Evolutionary conservation across 306 rosid genomes (phyloP), one percentile per base, ranked within the genome.

Genomic region (Cucurbita argyrosperma): DNA sequence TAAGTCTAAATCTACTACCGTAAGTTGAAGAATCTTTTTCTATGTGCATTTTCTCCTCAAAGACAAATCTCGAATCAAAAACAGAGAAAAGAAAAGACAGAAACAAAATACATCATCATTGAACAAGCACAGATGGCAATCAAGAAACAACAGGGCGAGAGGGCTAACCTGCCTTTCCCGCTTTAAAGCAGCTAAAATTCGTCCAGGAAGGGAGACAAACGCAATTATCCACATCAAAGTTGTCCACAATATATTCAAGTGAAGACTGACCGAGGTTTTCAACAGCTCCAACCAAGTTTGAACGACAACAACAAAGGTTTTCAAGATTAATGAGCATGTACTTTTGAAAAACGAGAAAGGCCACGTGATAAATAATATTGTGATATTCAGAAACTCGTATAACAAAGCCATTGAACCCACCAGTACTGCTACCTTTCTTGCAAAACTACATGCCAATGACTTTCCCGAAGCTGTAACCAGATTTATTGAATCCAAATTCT

Each of bases 151-250:
- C 14, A 26, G 50, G 4, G 26, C 43, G 0, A 23, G 19, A 11
- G 16, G 15, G 45, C 59, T 61, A 57, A 91, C 99, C 91, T 85
- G 87, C 58, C 77, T 85, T 71, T 89, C 96, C 74, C 90, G 86
- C 74, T 78, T 83, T 46, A 88, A 75, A 76, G 87, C 81, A 72
- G 67, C 83, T 71, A 89, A 30, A 81, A 83, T 26, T 77, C 91
- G 85, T 74, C 81, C 77, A 51, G 96, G 99, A 50, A 88, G 80
- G 30, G 84, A 83, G 59, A 91, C 16, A 64, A 93, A 61, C 60
- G 96, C 88, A 49, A 82, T 42, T 21, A 68, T 49, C 97, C 92
- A 86, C 59, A 85, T 19, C 26, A 76, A 54, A 55, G 73, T 73
- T 69, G 83, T 77, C 83, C 81, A 85, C 46, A 85, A 5, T 55